A percentile compares a stretch with the other conserved stretches of the same genome.
phyloP scores from a whole-genome alignment of 106 monocot genomes.

The Dendrobium officinale region DNA sequence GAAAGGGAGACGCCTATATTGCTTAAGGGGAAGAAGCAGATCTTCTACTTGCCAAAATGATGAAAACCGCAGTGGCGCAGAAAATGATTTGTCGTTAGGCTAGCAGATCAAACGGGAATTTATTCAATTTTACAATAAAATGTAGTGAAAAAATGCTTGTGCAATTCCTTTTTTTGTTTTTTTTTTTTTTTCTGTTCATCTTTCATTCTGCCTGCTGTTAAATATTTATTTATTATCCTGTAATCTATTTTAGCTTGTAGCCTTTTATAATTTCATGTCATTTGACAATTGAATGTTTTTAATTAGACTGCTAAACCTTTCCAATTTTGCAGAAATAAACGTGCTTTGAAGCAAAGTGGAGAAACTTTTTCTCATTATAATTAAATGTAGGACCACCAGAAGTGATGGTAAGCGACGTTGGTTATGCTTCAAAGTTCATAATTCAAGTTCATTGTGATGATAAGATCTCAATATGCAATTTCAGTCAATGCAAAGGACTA shows the following conservation, averaged over 20 bases:
- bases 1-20: neutral
- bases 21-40: neutral
- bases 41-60: neutral
- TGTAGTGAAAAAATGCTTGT: neutral
- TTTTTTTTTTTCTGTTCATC: neutral
- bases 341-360: neutral
- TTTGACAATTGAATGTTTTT: neutral
- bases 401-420: neutral
- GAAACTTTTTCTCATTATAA: neutral
- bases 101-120: neutral
- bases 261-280: neutral
- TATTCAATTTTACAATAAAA: neutral
- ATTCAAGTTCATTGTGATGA: neutral
- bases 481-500: neutral
- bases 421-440: neutral
- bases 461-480: neutral
- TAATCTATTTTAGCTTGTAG: neutral
- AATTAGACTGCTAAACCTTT: neutral
- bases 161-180: neutral
- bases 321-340: conserved; percentile 1
- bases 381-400: neutral
- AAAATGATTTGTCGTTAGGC: neutral
- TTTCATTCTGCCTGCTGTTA: neutral
- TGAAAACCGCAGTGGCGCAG: neutral
- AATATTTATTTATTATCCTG: neutral